Evolutionary conservation across 306 rosid genomes (phyloP).

Genomic region (Vicia sativa): DNA sequence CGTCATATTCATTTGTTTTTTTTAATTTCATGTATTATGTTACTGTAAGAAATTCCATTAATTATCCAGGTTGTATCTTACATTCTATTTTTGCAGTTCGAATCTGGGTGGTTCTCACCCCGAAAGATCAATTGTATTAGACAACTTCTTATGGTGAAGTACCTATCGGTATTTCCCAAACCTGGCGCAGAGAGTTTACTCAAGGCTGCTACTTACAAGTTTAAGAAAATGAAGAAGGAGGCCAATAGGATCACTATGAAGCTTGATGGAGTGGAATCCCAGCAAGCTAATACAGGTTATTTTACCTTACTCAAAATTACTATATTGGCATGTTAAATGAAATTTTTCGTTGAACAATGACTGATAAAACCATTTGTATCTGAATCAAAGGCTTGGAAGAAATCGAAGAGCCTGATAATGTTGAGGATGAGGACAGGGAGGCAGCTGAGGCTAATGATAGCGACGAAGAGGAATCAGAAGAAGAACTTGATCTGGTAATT

Average conservation of each 20-base stretch:
- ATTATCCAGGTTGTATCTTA: slow-evolving; percentile 26
- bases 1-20: background rate
- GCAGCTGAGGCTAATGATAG: slow-evolving; percentile 58
- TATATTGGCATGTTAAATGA: slow-evolving; percentile 19
- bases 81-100: slow-evolving; percentile 58
- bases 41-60: slow-evolving; percentile 16
- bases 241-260: slow-evolving; percentile 46
- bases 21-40: slow-evolving; percentile 22
- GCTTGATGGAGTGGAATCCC: slow-evolving; percentile 51
- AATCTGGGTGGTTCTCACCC: slow-evolving; percentile 79
- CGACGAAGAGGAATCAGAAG: slow-evolving; percentile 67
- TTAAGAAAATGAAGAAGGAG: slow-evolving; percentile 73
- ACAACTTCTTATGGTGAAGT: slow-evolving; percentile 72
- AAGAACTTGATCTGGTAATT: slow-evolving; percentile 60
- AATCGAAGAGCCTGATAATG: slow-evolving; percentile 51
- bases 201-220: slow-evolving; percentile 64
- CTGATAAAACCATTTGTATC: slow-evolving; percentile 22
- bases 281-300: slow-evolving; percentile 64
- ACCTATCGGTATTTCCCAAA: slow-evolving; percentile 68
- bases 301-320: background rate
- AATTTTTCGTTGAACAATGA: slow-evolving; percentile 14
- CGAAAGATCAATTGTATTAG: slow-evolving; percentile 60
- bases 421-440: slow-evolving; percentile 64
- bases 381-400: slow-evolving; percentile 46
- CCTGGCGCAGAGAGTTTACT: slow-evolving; percentile 66